Base-by-base conservation (phyloP, 2,329 filamentous ascomycete genomes). In the Aureobasidium subglaciale region DNA sequence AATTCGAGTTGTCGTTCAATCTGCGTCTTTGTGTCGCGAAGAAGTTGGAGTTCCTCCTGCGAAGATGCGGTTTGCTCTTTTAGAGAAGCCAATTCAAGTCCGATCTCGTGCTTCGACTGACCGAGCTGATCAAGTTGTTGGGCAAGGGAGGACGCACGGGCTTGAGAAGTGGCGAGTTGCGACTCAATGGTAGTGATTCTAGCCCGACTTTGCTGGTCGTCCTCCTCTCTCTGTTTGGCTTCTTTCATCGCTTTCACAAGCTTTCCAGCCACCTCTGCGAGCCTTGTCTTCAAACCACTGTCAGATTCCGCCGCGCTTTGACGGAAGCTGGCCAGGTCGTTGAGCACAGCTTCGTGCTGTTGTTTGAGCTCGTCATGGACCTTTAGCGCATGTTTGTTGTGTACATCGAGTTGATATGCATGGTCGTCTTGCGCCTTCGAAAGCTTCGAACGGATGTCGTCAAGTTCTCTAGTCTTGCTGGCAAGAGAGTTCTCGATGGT, bases 191-290 rank as follows among this genome's bases (percentile, higher is more conserved):
- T 38, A n/a, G 30, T 8, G 15, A 54, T 54, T 4, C 38, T 37
- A 18, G 50, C 38, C 35, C 37, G 18, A 11, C 20, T 42, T 35
- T 54, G 25, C 27, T 43, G 18, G 20, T 54, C 50, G 15, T 16
- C 29, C 27, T 42, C 50, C 27, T 59, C 50, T 16, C 37, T 35
- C 29, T 38, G 11, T 18, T 48, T 53, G 34, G 37, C 35, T 5
- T 59, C 50, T 37, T 61, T 58, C 5, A 53, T 24, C 7, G 53
- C 43, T 24, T 55, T 52, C 7, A 58, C 61, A 13, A 65, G 54
- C 20, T 58, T 58, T 15, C 58, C 62, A 11, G 64, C 62, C n/a
- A 65, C 57, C 13, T 63, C 62, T n/a, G 63, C 64, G 10, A 65
- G 57, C 48, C 63, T 65, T 5, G 54, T 45, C 40, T 65, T 64